Base-by-base conservation (phyloP, 2,329 filamentous ascomycete genomes). In the Emericellopsis cladophorae region DNA sequence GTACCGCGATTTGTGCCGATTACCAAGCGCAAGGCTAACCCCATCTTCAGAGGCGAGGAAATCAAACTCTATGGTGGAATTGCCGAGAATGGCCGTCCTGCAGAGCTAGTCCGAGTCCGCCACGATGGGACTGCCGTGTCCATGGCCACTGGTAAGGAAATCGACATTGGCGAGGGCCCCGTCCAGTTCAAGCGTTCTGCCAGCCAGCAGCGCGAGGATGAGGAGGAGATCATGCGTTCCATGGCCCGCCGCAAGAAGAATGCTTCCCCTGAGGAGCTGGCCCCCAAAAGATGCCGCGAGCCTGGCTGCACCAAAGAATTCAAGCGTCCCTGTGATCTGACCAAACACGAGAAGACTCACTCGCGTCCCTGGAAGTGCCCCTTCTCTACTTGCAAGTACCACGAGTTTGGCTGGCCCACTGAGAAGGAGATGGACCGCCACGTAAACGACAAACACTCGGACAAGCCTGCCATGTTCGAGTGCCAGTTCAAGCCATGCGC, bases 321-420 rank as follows among this genome's bases (percentile, higher is more conserved):
- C 68, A 93, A 92, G 64, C 81, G 92, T 46, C 87, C 87, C n/a
- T 96, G 92, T 62, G 92, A 98, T 59, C 69, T 96, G 44, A 95
- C 88, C 49, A 96, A 96, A 70, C 92, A 98, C 64, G 84, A 94
- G 66, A 98, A 96, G 71, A 96, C 90, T 0, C 92, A 98, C 61
- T 88, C 86, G 42, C 84, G 92, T 31, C 92, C 90, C 9, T 95
- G 85, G 84, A 98, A 98, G 68, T 98, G 92, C 62, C 74, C 79
- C 7, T 69, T 85, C 18, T 56, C 74, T 33, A 79, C 76, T 36
- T 96, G 92, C 83, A 94, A 93, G 58, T 96, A 95, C 61, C 79
- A 84, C 58, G 75, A 82, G 29, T 79, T 84, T 51, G 92, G 92
- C 39, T 96, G 90, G 84, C 90, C 92, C 5, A 96, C 92, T 0